Evolutionary conservation across 371 early-diverging fungal species (phyloP).

Genomic region (Mortierella sp.): DNA sequence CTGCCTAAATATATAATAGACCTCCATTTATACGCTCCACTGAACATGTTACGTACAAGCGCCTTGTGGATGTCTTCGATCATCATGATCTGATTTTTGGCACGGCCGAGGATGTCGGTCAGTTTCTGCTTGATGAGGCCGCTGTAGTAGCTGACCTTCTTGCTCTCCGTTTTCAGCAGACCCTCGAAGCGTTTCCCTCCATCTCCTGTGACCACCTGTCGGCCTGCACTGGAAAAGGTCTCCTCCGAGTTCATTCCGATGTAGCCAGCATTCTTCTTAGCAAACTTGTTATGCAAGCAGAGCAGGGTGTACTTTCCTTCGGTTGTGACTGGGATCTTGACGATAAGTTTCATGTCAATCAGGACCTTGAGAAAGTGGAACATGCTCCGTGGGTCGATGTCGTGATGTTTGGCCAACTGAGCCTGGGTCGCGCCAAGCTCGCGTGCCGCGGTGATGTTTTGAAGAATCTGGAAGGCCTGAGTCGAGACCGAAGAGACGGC

Average conservation of each 20-base stretch:
- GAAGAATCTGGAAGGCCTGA: conserved; percentile 46
- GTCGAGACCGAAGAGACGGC: conserved; percentile 9
- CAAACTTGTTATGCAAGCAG: conserved; percentile 48
- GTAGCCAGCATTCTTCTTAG: conserved; percentile 38
- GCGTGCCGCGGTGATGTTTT: conserved; percentile 61
- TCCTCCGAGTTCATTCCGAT: conserved; percentile 43
- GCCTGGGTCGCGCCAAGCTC: conserved; percentile 69
- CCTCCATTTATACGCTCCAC: too few species aligned
- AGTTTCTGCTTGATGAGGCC: conserved; percentile 50
- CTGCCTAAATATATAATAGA: too few species aligned
- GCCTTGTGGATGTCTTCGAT: conserved; percentile 44
- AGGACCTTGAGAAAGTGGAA: conserved; percentile 74
- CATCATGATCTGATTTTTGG: conserved; percentile 45
- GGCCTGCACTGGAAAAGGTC: conserved; percentile 13
- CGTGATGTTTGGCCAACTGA: conserved; percentile 61
- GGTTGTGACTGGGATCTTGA: conserved; percentile 59
- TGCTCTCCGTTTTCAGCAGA: conserved; percentile 34
- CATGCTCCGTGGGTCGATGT: conserved; percentile 71
- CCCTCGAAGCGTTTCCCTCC: conserved; percentile 45
- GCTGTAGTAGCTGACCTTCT: conserved; percentile 50
- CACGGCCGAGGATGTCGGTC: conserved; percentile 40
- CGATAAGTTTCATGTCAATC: conserved; percentile 59
- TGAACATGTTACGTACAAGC: conserved; percentile 23
- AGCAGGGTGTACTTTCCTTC: conserved; percentile 61
- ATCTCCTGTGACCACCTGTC: conserved; percentile 24